phyloP scores from a whole-genome alignment of 1,284 basidiomycete species.

The Puccinia coronata region DNA sequence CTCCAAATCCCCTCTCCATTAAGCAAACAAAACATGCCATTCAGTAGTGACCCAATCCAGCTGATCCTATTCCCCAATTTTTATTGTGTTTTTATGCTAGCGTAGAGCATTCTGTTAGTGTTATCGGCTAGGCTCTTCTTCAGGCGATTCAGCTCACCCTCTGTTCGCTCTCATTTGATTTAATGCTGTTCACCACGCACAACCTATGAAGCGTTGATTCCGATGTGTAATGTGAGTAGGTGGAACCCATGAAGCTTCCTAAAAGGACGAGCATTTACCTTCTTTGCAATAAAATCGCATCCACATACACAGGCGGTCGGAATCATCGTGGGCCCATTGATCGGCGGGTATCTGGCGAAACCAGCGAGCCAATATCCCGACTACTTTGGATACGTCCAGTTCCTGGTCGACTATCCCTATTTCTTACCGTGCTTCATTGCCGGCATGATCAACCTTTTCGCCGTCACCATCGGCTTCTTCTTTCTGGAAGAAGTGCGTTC shows the following conservation, averaged over 20 bases:
- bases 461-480: conserved; percentile 34
- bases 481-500: conserved; percentile 42
- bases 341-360: conserved; percentile 47
- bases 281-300: background rate
- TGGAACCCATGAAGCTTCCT: background rate
- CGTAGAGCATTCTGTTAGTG: conserved; percentile 2
- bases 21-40: background rate
- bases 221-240: conserved; percentile 23
- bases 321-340: conserved; percentile 34
- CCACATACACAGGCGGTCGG: conserved; percentile 16
- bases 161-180: background rate
- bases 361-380: conserved; percentile 40
- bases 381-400: conserved; percentile 13
- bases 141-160: too few relatives aligned
- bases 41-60: background rate
- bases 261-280: too few relatives aligned
- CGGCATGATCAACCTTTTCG: conserved; percentile 29
- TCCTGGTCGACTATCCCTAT: conserved; percentile 41
- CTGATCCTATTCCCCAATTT: background rate
- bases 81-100: background rate
- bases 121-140: background rate
- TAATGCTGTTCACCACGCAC: background rate
- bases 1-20: background rate
- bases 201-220: conserved; percentile 19
- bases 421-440: conserved; percentile 48